A percentile compares a stretch with the other conserved stretches of the same genome.
phyloP scores from a whole-genome alignment of 306 rosid genomes.

The Sicyos edulis region DNA sequence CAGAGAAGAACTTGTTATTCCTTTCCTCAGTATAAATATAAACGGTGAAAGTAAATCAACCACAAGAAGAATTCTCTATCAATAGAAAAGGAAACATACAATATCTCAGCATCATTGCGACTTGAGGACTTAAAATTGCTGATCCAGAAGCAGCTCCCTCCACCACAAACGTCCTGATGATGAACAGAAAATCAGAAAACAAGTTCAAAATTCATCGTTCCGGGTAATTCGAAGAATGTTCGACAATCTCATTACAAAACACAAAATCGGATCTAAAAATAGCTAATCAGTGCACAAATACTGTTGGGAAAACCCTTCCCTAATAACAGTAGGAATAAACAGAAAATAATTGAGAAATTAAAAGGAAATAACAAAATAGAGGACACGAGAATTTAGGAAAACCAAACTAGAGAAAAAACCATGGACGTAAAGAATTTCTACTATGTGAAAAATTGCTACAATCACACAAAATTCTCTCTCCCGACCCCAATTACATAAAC shows the following conservation, averaged over 20 bases:
- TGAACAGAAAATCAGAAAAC: slow-evolving; percentile 7
- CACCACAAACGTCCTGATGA: slow-evolving; percentile 69
- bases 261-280: too few relatives aligned
- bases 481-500: too few relatives aligned
- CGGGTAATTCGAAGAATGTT: neutral
- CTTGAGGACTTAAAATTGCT: slow-evolving; percentile 48
- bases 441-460: too few relatives aligned
- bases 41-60: neutral
- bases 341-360: too few relatives aligned
- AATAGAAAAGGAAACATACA: slow-evolving; percentile 36
- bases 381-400: too few relatives aligned
- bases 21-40: neutral
- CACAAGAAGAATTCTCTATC: neutral
- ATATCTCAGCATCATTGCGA: slow-evolving; percentile 51
- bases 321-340: too few relatives aligned
- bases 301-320: too few relatives aligned
- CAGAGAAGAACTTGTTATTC: neutral
- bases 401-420: too few relatives aligned
- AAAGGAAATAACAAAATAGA: too few relatives aligned
- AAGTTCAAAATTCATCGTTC: neutral
- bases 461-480: too few relatives aligned
- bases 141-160: slow-evolving; percentile 67
- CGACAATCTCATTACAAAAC: neutral
- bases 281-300: too few relatives aligned
- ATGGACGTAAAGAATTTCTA: too few relatives aligned